Conservation (phyloP, 2,329 filamentous ascomycete species). For the Diaporthe citri region DNA sequence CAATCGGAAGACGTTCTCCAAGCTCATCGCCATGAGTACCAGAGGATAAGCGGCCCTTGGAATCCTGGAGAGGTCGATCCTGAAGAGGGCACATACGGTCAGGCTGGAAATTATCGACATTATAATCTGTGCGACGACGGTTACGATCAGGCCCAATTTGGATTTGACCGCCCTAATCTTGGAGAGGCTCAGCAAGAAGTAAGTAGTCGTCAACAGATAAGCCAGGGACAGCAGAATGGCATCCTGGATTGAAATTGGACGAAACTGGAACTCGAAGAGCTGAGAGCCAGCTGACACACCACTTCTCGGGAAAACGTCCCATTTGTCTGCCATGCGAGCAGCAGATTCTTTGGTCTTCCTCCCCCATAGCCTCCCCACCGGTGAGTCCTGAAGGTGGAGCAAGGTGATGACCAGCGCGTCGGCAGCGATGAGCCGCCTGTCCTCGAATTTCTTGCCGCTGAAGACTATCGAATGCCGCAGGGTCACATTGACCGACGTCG, state of each 20-base stretch:
- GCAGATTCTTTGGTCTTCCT: conserved; percentile 67
- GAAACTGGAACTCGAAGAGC: conserved; percentile 84
- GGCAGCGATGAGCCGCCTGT: conserved; percentile 75
- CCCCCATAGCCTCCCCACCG: conserved; percentile 75
- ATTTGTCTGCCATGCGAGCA: conserved; percentile 62
- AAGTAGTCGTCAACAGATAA: conserved; percentile 73
- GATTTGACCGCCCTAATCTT: conserved; percentile 82
- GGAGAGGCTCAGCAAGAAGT: conserved; percentile 76
- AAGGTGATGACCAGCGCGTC: conserved; percentile 85
- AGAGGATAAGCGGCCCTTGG: conserved; percentile 81
- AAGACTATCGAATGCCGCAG: conserved; percentile 84
- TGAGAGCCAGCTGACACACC: conserved; percentile 67
- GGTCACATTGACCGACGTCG: conserved; percentile 79
- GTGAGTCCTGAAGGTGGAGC: conserved; percentile 75
- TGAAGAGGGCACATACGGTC: conserved; percentile 81
- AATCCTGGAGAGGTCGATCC: conserved; percentile 80
- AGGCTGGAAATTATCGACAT: conserved; percentile 84
- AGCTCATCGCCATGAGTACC: conserved; percentile 80
- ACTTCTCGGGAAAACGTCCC: conserved; percentile 74
- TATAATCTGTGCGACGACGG: conserved; percentile 77
- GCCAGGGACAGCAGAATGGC: conserved; percentile 73
- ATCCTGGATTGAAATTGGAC: conserved; percentile 77
- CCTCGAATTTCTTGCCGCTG: conserved; percentile 82
- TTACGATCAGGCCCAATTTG: conserved; percentile 77
- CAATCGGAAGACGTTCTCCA: conserved; percentile 83